Base-by-base conservation (phyloP, 805 yeast species). In the Pichia scutulata region DNA sequence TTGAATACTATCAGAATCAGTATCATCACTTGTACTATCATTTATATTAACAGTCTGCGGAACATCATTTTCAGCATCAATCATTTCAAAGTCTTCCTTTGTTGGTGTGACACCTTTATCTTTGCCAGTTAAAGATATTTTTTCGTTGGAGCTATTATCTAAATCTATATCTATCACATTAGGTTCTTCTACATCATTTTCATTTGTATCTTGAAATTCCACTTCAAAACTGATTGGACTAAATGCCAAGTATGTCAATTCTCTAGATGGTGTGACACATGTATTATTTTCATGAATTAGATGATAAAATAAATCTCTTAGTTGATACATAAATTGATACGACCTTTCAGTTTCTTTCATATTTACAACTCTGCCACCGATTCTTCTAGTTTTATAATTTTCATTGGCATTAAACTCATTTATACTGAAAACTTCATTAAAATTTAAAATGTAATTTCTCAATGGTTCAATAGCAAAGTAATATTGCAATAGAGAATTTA, bases 401-500 rank as follows among this genome's bases (percentile, higher is more conserved):
- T 65, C 70, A 40, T 65, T 59, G 13, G 55, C 63, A 13, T 64
- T 59, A 44, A 66, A 70, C 13, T 50, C 50, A 28, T 56, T 57
- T 44, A 52, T 50, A 40, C 57, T 59, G 18, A 60, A 53, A 8
- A 65, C 60, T 22, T 67, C 76, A 43, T 78, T 72, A 57, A 86
- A 89, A 2, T 71, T 58, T 48, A 86, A 57, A 19, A 89, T 75
- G 52, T 76, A 74, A 3, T 84, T 78, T 51, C 97, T 74, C 39
- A 93, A 70, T 0, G 97, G 97, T 50, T 80, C 78, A 43, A 93
- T 79, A 7, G 89, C 85, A 69, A 89, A 93, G 65, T 89, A 92
- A 61, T 85, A 92, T 63, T 92, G 99, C 41, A 92, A 69, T 45
- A 93, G 71, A 0, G 98, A 92, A 64, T 93, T 92, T 65, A 93